Percentiles rank a stretch among this genome's conserved stretches.
These are phyloP conservation scores for Vitis hybrid DNA, from an alignment of 177 flowering plant species.

Conservation along the genomic window DNA sequence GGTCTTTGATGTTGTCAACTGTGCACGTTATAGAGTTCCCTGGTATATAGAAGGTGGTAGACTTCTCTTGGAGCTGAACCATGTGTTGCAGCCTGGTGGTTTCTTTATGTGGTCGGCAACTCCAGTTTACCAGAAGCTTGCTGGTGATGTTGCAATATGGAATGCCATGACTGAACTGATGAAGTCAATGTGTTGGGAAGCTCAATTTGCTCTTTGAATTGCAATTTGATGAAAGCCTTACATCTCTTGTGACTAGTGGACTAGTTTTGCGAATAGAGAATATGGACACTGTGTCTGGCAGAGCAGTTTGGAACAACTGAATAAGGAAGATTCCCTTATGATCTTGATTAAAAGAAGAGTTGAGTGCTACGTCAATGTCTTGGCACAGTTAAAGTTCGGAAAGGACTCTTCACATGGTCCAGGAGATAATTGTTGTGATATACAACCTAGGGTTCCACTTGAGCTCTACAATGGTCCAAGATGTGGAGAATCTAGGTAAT, in stretches of 20 bases:
- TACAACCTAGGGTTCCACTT: slow-evolving; percentile 37
- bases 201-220: slow-evolving; percentile 41
- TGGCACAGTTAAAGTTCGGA: slow-evolving; percentile 33
- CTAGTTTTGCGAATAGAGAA: slow-evolving; percentile 45
- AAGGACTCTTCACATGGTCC: slow-evolving; percentile 23
- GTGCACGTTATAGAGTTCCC: slow-evolving; percentile 98
- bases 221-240: slow-evolving; percentile 45
- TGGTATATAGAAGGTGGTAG: slow-evolving; percentile 99
- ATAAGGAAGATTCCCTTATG: slow-evolving; percentile 25
- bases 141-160: slow-evolving; percentile 74
- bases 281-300: slow-evolving; percentile 47
- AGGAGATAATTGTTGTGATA: slow-evolving; percentile 17
- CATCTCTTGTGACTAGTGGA: slow-evolving; percentile 25
- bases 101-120: slow-evolving; percentile 86
- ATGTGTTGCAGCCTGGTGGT: slow-evolving; percentile 73
- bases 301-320: slow-evolving; percentile 29
- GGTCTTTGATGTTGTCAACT: slow-evolving; percentile 89
- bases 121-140: slow-evolving; percentile 59
- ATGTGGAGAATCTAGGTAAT: slow-evolving; percentile 15
- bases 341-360: slow-evolving; percentile 26
- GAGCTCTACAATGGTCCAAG: slow-evolving; percentile 28
- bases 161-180: too few relatives aligned
- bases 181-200: slow-evolving; percentile 39
- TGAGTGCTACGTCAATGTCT: slow-evolving; percentile 20
- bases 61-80: slow-evolving; percentile 73